phyloP scores from a whole-genome alignment of 805 yeast genomes.

The Candida michaelii region DNA sequence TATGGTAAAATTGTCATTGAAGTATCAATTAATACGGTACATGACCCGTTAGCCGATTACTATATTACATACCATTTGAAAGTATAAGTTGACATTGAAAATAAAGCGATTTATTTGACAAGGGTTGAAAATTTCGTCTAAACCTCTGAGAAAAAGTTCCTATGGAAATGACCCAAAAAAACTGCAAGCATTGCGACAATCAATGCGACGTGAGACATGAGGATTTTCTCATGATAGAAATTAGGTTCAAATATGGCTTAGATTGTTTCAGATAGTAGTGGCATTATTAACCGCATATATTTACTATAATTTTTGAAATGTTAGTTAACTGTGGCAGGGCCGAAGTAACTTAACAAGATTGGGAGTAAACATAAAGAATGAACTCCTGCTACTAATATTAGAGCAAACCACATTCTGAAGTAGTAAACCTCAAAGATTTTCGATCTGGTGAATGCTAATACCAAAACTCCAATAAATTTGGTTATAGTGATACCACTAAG shows the following conservation, averaged over 20 bases:
- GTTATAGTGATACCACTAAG: slow-evolving; percentile 89
- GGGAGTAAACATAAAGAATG: slow-evolving; percentile 84
- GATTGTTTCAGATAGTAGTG: no score
- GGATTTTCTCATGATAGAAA: neutral
- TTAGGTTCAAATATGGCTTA: no score
- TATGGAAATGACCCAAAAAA: slow-evolving; percentile 4
- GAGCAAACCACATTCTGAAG: slow-evolving; percentile 90
- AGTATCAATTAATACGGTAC: neutral
- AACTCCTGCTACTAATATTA: slow-evolving; percentile 71
- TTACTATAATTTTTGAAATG: no score
- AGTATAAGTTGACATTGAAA: slow-evolving; percentile 32
- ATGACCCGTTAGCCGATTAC: neutral
- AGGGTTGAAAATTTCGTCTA: slow-evolving; percentile 8
- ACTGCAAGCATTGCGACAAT: neutral
- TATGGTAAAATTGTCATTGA: neutral
- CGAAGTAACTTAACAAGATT: slow-evolving; percentile 54
- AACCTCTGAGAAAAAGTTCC: neutral
- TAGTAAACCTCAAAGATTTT: slow-evolving; percentile 89
- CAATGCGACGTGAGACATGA: neutral
- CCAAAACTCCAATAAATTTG: slow-evolving; percentile 82
- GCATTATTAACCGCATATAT: no score
- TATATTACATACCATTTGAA: slow-evolving; percentile 39
- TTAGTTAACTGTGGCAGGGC: slow-evolving; percentile 7
- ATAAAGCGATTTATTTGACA: neutral
- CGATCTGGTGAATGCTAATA: slow-evolving; percentile 82